Conservation (phyloP, 1,284 basidiomycete genomes). For the Leucoagaricus sp. region DNA sequence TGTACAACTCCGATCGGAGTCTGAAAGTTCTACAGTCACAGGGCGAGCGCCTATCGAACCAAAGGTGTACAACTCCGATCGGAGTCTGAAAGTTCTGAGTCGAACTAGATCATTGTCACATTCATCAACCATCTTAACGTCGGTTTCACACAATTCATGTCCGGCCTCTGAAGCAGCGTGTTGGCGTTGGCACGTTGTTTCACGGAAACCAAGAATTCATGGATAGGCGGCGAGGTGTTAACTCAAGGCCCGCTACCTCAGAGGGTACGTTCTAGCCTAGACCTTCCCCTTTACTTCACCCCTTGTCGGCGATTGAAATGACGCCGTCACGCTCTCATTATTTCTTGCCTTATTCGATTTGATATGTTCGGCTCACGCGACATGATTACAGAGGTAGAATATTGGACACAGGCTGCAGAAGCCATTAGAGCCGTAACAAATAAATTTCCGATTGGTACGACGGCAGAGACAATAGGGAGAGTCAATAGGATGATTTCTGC, state of each 20-base stretch:
- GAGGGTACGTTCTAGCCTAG: conserved; percentile 48
- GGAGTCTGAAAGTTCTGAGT: conserved; percentile 14
- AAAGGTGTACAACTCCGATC: neutral
- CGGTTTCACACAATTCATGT: conserved; percentile 16
- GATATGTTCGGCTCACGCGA: conserved; percentile 6
- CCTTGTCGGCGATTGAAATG: conserved; percentile 17
- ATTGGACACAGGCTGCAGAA: conserved; percentile 65
- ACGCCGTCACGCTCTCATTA: conserved; percentile 18
- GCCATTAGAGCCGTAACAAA: conserved; percentile 56
- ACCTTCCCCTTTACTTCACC: conserved; percentile 10
- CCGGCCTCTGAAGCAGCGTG: conserved; percentile 14
- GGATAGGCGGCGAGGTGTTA: conserved; percentile 54
- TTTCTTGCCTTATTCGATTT: conserved; percentile 14
- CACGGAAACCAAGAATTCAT: conserved; percentile 32
- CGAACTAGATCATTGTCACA: conserved; percentile 10
- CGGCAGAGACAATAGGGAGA: conserved; percentile 61
- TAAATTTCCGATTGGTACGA: conserved; percentile 50
- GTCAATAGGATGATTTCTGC: conserved; percentile 69
- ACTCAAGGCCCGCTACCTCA: conserved; percentile 55
- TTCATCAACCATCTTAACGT: conserved; percentile 15
- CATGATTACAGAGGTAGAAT: conserved; percentile 56
- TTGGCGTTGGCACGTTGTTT: conserved; percentile 18
- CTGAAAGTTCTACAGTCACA: neutral
- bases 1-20: conserved; percentile 7
- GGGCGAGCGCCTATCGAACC: neutral